Percentiles rank a stretch among this genome's conserved stretches.
These are phyloP conservation scores for Talaromyces ruber DNA, from an alignment of 495 filamentous ascomycete genomes.

Conservation along the genomic window DNA sequence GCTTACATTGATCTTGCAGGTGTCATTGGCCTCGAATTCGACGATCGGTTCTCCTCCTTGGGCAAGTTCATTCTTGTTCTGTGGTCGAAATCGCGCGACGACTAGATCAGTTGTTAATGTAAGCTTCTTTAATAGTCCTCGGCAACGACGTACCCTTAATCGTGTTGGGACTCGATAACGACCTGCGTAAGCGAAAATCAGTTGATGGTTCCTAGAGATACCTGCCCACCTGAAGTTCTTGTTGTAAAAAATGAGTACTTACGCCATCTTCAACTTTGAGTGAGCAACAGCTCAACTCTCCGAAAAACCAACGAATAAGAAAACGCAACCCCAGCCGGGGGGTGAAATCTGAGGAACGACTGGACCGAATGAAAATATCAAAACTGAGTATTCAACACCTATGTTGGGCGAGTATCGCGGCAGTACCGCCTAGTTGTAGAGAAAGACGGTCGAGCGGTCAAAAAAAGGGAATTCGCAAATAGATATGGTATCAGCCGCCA, in stretches of 20 bases:
- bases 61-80: constrained; percentile 85
- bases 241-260: constrained; percentile 17
- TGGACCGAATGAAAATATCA: background rate
- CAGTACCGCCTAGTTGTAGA: background rate
- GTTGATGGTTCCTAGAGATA: background rate
- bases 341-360: constrained; percentile 16
- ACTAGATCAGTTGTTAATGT: constrained; percentile 35
- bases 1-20: constrained; percentile 77
- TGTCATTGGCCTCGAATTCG: constrained; percentile 78
- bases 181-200: constrained; percentile 10
- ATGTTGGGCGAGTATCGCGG: background rate
- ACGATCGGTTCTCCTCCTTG: constrained; percentile 90
- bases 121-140: background rate
- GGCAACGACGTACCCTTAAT: constrained; percentile 53
- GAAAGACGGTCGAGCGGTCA: background rate
- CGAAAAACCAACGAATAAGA: constrained; percentile 3
- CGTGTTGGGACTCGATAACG: constrained; percentile 52
- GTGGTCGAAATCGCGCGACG: constrained; percentile 93
- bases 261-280: constrained; percentile 37
- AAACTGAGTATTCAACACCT: background rate
- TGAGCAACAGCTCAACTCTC: background rate
- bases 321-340: constrained; percentile 16
- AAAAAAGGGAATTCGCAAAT: background rate
- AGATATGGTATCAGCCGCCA: background rate
- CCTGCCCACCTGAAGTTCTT: background rate